A percentile compares a stretch with the other conserved stretches of the same genome.
phyloP scores from a whole-genome alignment of 2,329 filamentous ascomycete species.

The Seiridium unicorne region DNA sequence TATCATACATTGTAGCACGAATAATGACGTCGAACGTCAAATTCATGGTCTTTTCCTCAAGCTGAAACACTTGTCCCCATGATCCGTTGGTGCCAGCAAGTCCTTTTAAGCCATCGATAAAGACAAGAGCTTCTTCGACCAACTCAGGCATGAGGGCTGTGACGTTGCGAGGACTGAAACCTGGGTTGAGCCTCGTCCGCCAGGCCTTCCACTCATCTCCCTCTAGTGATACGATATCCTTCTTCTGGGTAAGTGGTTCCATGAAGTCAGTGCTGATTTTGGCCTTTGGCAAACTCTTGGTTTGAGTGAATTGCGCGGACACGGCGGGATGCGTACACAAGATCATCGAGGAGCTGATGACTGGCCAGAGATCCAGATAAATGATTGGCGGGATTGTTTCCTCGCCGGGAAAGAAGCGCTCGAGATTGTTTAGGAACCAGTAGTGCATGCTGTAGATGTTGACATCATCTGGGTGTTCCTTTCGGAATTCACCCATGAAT shows the following conservation, averaged over 20 bases:
- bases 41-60: conserved; percentile 19
- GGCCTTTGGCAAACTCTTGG: conserved; percentile 2
- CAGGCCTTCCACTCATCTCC: conserved; percentile 20
- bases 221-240: conserved; percentile 24
- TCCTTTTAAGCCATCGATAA: conserved; percentile 15
- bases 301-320: conserved; percentile 4
- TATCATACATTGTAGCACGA: conserved; percentile 16
- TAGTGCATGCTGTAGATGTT: background rate
- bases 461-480: background rate
- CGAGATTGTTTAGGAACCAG: background rate
- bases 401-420: conserved; percentile 1
- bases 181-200: conserved; percentile 27
- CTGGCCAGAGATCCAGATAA: conserved; percentile 8
- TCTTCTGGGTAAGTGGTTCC: background rate
- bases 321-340: conserved; percentile 1
- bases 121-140: conserved; percentile 21
- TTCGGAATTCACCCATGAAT: conserved; percentile 2
- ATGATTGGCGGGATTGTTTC: background rate
- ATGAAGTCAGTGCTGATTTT: background rate
- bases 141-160: conserved; percentile 25
- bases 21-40: conserved; percentile 22
- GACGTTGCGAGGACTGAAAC: conserved; percentile 31
- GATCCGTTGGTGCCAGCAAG: conserved; percentile 10
- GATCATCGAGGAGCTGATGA: background rate
- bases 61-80: conserved; percentile 15